Evolutionary conservation across 371 early-diverging fungal genomes (phyloP), one percentile per base, ranked within the genome.

Genomic region (Mortierella polycephala): DNA sequence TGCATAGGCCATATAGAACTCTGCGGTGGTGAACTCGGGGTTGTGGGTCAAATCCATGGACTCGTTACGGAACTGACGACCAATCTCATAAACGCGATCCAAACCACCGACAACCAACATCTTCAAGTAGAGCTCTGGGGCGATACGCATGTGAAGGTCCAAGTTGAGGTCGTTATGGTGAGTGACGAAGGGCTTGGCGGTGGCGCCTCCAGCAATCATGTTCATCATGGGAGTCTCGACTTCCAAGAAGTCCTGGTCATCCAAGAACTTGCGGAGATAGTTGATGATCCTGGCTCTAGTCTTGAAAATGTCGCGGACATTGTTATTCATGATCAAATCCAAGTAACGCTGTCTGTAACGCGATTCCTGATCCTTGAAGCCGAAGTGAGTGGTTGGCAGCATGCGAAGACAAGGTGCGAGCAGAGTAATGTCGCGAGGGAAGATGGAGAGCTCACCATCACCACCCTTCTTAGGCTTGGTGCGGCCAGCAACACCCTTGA

Each of bases 181-280:
- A 49, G 99, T 99, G 75, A 96, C 86, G 84, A 99, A 99, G 20
- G 99, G 99, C 89, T 97, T 99, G 71, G 99, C 99, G 50, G 99
- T 96, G 62, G 99, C 99, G 71, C 99, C 99, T 71, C 99, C 99
- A 53, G 99, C 98, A 85, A 98, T 97, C 89, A 93, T 91, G 91
- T 97, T 98, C 98, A 99, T 97, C 96, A 99, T 99, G 59, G 99
- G 99, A n/a, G 99, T 99, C 83, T 99, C 99, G 62, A 99, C 99
- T 86, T 99, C 99, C 57, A 99, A 83, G 90, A 99, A 99, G 52
- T 95, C 96, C 58, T 90, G 91, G 65, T 90, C 84, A 82, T 99
- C 97, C 64, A 99, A 87, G 91, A 95, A 99, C 50, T 91, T 87
- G 73, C 99, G 95, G 51, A 99, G 85, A 82, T 96, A 97, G 82